Evolutionary conservation across 75 land plant species (phyloP), one percentile per base, ranked within the genome.

Genomic region (Ceratopteris richardii): DNA sequence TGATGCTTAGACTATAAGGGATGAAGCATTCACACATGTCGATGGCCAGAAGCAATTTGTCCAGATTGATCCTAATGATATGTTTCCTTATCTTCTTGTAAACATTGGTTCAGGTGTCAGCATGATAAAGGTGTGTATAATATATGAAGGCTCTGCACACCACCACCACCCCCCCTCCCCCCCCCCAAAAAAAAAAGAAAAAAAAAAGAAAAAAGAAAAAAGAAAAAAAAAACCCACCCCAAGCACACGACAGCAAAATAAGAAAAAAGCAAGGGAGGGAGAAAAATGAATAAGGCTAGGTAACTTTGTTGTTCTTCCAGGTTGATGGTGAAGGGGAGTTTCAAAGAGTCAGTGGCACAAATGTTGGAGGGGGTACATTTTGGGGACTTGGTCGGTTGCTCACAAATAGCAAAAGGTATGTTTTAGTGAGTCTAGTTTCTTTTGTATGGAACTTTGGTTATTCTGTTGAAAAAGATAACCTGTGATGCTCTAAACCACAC

Each of bases 61-160:
- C 20, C 90, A 94, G 31, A 86, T 94, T 73, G 91, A 94, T 67
- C 90, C 71, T 0, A 85, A 81, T 69, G 98, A 94, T 67, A 62
- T 94, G 57, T 94, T 78, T 52, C 98, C 98, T 0, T 94, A 94
- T 51, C 90, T 94, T 51, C 83, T 89, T 64, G 96, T 90, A 31
- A 94, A 94, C 64, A 74, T 94, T 51, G 98, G 98, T 3, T 94
- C 98, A 60, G 96, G 96, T 56, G 98, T 94, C 39, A 89, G 98
- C 60, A 94, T 94, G 81, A 86, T 94, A 54, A 89, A 94, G 85
- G 98, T 89, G 61, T 25, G 14, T n/a, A n/a, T n/a, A n/a, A n/a
- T n/a, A n/a, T n/a, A n/a, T n/a, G n/a, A n/a, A n/a, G n/a, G n/a
- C n/a, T n/a, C n/a, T n/a, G n/a, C n/a, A n/a, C n/a, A n/a, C n/a